These are phyloP conservation scores for Fagus crenata DNA, from an alignment of 306 rosid species.

Conservation along the genomic window DNA sequence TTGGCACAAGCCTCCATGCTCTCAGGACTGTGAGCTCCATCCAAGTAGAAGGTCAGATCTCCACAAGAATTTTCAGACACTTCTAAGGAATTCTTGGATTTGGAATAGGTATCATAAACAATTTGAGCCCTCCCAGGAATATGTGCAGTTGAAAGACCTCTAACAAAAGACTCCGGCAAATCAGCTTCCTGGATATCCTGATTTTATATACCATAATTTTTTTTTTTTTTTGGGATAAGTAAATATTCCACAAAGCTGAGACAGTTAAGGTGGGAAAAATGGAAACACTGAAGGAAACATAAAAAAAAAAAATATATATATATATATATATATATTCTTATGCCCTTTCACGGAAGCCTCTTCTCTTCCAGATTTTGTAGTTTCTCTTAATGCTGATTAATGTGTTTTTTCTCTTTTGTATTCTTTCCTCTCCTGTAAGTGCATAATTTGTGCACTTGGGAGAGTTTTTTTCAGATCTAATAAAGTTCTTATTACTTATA, in stretches of 20 bases:
- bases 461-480: no score
- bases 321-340: neutral
- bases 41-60: slow-evolving; percentile 70
- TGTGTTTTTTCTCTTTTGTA: no score
- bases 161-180: slow-evolving; percentile 58
- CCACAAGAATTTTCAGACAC: slow-evolving; percentile 42
- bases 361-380: no score
- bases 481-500: no score
- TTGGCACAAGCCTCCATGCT: slow-evolving; percentile 70
- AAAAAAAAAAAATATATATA: no score
- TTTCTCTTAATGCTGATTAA: no score
- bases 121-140: slow-evolving; percentile 74
- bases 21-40: slow-evolving; percentile 91
- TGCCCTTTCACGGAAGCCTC: no score
- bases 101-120: slow-evolving; percentile 41
- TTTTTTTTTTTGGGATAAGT: no score
- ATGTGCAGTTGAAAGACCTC: slow-evolving; percentile 66
- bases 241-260: neutral
- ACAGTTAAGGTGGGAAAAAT: slow-evolving; percentile 14
- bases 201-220: slow-evolving; percentile 5
- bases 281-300: neutral
- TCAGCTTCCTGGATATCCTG: slow-evolving; percentile 42
- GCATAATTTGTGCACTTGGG: no score
- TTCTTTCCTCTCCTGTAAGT: no score
- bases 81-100: slow-evolving; percentile 29